Conservation (phyloP, 176 grass and related monocot genomes). For the Paspalum notatum region DNA sequence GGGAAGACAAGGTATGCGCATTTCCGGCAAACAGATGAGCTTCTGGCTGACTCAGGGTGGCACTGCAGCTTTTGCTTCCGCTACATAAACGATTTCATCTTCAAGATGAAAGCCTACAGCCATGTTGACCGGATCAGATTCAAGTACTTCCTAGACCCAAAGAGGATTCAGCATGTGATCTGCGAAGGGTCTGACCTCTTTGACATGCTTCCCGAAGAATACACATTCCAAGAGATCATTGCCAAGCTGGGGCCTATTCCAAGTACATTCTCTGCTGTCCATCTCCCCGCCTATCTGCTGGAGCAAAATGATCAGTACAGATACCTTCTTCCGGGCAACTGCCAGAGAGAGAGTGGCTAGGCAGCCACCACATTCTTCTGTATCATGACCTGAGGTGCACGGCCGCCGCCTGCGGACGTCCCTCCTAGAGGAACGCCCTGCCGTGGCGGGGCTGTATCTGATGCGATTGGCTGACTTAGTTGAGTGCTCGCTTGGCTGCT, state of each 20-base stretch:
- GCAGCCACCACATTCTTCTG: not conserved
- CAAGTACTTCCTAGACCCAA: conserved; percentile 63
- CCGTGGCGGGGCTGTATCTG: conserved; percentile 35
- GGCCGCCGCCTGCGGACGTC: not conserved
- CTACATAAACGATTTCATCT: conserved; percentile 71
- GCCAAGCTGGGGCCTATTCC: conserved; percentile 79
- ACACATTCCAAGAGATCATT: conserved; percentile 91
- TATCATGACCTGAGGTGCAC: conserved; percentile 6
- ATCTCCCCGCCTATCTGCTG: conserved; percentile 75
- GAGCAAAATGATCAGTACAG: conserved; percentile 69
- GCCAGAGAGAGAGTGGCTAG: conserved; percentile 76
- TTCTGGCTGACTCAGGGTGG: conserved; percentile 91
- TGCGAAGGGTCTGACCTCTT: conserved; percentile 80
- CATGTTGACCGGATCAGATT: conserved; percentile 83
- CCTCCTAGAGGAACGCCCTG: conserved; percentile 34
- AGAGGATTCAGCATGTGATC: conserved; percentile 83
- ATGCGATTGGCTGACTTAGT: conserved; percentile 54
- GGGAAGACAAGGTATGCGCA: conserved; percentile 81
- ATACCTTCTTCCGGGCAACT: conserved; percentile 83
- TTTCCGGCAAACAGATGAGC: conserved; percentile 74
- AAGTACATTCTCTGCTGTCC: conserved; percentile 76
- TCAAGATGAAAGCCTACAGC: conserved; percentile 95
- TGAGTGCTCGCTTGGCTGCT: conserved; percentile 35
- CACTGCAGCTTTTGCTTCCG: conserved; percentile 96
- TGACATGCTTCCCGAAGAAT: conserved; percentile 92